Evolutionary conservation across 2,329 filamentous ascomycete genomes (phyloP), one percentile per base, ranked within the genome.

Genomic region (Fusarium humuli): DNA sequence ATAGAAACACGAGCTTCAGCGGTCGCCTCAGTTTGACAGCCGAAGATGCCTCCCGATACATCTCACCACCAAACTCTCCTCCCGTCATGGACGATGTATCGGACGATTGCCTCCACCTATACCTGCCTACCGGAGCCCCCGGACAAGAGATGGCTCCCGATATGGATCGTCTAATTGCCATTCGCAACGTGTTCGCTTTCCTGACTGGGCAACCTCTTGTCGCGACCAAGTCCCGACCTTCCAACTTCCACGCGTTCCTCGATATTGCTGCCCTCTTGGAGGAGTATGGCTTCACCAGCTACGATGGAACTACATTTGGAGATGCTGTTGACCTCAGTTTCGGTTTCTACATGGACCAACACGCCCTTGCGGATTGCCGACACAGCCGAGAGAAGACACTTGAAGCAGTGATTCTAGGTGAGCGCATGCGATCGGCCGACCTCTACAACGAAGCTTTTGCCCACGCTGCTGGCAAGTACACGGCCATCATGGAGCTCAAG

Each of bases 401-500:
- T 25, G 94, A 98, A 80, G 92, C 91, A 0, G 86, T 98, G 48
- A 87, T 98, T n/a, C 84, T 99, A 13, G 94, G 93, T 59, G 95
- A 99, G 81, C 88, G 88, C 40, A 92, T 98, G 90, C 90, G 91
- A 61, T 97, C 88, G 49, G 88, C 91, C 74, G 86, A 90, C 10
- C 86, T 99, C 4, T 98, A 97, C 81, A 93, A 93, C 62, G 94
- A 98, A 79, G 94, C 93, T 0, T 98, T 98, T 76, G 90, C 94
- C 7, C 96, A 98, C 79, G 94, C 91, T 1, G 94, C 93, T 12
- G 96, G 95, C 52, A 97, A 96, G 79, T 93, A 95, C 63, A 87
- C 92, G 22, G 86, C 94, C 32, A 88, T 94, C 63, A 86, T 90
- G 57, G 83, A 86, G 4, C 81, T 94, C 48, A 87, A 89, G 45